Evolutionary conservation across 371 early-diverging fungal species (phyloP).

Genomic region (Mortierella sp.): DNA sequence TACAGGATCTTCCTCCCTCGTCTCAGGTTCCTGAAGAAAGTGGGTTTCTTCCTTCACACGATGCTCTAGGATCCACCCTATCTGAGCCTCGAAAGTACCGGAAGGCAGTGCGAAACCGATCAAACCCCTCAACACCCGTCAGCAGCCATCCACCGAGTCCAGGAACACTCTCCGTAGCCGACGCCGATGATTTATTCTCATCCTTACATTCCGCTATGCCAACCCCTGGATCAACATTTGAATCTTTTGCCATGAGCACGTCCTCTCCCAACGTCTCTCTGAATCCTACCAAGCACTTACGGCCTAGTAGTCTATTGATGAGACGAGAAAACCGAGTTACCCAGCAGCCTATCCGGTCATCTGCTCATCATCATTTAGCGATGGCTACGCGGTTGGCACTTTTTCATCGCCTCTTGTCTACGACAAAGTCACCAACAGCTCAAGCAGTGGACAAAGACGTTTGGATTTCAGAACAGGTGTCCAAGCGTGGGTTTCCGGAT

Average conservation of each 20-base stretch:
- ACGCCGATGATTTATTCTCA: conserved; percentile 56
- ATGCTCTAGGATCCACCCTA: not conserved
- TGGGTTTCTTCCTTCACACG: not conserved
- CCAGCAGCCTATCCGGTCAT: conserved; percentile 11
- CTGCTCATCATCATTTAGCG: conserved; percentile 25
- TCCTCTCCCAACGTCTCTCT: conserved; percentile 15
- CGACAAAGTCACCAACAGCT: conserved; percentile 20
- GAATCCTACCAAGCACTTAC: conserved; percentile 11
- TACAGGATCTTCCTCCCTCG: conserved; percentile 1
- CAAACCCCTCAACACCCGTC: conserved; percentile 44
- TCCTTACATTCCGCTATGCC: conserved; percentile 3
- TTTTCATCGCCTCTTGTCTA: conserved; percentile 32
- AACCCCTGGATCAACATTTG: conserved; percentile 7
- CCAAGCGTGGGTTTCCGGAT: conserved; percentile 27
- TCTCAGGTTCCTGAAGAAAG: not conserved
- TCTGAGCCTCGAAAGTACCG: conserved; percentile 41
- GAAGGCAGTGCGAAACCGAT: conserved; percentile 35
- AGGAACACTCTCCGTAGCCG: conserved; percentile 65
- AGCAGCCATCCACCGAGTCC: conserved; percentile 51
- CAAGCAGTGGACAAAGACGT: conserved; percentile 31
- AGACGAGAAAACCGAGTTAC: conserved; percentile 29
- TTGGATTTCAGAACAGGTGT: conserved; percentile 32
- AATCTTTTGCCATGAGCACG: conserved; percentile 21
- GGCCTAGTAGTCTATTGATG: conserved; percentile 25
- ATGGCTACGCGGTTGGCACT: conserved; percentile 43